A percentile compares a stretch with the other conserved stretches of the same genome.
phyloP scores from a whole-genome alignment of 2,329 filamentous ascomycete genomes.

The Ophiostoma quercus region DNA sequence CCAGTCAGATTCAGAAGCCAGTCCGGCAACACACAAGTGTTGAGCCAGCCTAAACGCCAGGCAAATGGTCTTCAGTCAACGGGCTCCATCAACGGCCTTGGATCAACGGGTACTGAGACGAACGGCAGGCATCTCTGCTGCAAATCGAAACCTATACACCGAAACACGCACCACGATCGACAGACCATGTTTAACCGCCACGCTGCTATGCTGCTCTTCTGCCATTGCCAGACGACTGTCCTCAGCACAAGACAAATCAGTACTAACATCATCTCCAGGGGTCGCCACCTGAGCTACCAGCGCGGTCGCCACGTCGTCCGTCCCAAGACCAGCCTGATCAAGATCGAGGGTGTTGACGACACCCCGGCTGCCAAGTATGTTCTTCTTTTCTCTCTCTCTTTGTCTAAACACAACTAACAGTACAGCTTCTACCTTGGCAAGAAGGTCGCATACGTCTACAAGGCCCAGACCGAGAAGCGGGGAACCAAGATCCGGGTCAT shows the following conservation, averaged over 20 bases:
- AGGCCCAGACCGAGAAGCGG: conserved; percentile 86
- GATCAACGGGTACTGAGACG: too few species aligned
- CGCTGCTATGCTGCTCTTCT: background rate
- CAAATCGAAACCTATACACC: background rate
- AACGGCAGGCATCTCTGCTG: too few species aligned
- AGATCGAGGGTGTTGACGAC: conserved; percentile 97
- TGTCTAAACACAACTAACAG: background rate
- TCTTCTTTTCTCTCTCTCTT: background rate
- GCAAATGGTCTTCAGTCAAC: background rate
- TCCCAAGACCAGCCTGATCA: conserved; percentile 88
- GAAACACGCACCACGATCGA: background rate
- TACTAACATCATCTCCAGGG: conserved; percentile 52
- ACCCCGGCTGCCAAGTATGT: conserved; percentile 79
- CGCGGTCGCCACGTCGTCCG: conserved; percentile 87
- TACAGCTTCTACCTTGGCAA: conserved; percentile 92
- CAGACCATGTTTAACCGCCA: background rate
- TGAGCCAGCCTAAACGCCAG: too few species aligned
- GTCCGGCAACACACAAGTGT: background rate
- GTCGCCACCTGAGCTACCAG: conserved; percentile 97
- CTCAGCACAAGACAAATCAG: background rate
- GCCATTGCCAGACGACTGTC: background rate
- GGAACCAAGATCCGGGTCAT: conserved; percentile 92
- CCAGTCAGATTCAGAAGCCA: background rate
- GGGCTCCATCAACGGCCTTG: too few species aligned
- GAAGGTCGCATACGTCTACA: conserved; percentile 98